Base-by-base conservation (phyloP, 768 basidiomycete species). In the Pulveroboletus sp. region DNA sequence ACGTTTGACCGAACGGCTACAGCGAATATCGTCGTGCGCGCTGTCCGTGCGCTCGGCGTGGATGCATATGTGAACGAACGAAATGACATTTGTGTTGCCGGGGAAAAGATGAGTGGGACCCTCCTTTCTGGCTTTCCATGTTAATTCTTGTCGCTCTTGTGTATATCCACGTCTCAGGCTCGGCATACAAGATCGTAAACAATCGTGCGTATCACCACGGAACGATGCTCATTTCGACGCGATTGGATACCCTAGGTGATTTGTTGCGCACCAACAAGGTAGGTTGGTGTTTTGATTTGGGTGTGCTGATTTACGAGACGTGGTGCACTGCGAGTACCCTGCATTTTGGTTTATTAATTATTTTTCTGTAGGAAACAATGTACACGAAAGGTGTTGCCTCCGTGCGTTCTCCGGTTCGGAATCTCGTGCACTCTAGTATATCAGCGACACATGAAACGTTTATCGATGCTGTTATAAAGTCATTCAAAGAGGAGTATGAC, bases 161-260 rank as follows among this genome's bases (percentile, higher is more conserved):
- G 60, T 12, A 49, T 58, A 50, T 50, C 51, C 65, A 98, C 92
- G 86, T 97, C 54, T 98, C 95, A 41, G 96, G 96, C 37, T 97
- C 93, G 8, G 96, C 96, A 10, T 99, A 96, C 73, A 97, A 96
- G 71, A 89, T 99, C 48, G 85, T 87, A 39, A 88, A 83, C 57
- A 81, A 82, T 46, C 77, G 96, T 27, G 93, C 93, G 7, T 98
- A 97, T 70, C 95, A 98, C 59, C 96, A 99, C 59, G 96, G 96
- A 0, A 99, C 96, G 14, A 99, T 99, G 96, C 80, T 99, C 26
- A 87, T 98, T 18, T 85, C 89, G 8, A 92, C 93, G 3, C 71
- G 76, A 40, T 76, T 97, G 27, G 73, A 78, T 31, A 76, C 79
- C 6, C 71, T 99, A 8, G 86, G 89, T 0, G 80, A 86, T 53